These are phyloP conservation scores for Termitomyces sp. DNA, from an alignment of 768 basidiomycete species.

Conservation along the genomic window DNA sequence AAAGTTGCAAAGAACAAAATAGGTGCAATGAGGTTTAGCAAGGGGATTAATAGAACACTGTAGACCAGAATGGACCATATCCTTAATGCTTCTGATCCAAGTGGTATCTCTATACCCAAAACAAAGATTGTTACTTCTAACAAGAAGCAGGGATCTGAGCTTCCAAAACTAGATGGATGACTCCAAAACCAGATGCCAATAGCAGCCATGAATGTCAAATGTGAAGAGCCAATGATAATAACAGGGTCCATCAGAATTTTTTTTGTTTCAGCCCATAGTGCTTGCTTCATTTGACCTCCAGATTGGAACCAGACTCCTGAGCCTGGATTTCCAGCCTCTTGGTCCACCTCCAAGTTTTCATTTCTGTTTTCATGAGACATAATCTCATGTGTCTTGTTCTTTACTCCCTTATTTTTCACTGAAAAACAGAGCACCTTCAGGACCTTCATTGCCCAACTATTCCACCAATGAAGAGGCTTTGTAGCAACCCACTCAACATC, in stretches of 20 bases:
- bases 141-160: background rate
- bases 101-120: background rate
- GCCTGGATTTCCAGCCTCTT: background rate
- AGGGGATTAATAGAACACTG: background rate
- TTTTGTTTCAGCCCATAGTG: background rate
- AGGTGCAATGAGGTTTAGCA: background rate
- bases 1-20: background rate
- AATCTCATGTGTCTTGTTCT: background rate
- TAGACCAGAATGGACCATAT: background rate
- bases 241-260: background rate
- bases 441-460: background rate
- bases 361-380: no score
- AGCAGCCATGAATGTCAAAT: conserved; percentile 1
- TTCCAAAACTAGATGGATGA: background rate
- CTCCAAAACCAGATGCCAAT: conserved; percentile 5
- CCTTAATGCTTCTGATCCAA: background rate
- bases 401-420: background rate
- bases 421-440: background rate
- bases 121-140: background rate
- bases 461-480: background rate
- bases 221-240: background rate
- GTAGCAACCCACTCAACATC: background rate
- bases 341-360: no score
- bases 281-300: background rate
- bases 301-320: background rate